Percentiles rank a stretch among this genome's conserved stretches.
Conservation (phyloP, 345 rosid genomes). For the Gossypium anomalum region DNA sequence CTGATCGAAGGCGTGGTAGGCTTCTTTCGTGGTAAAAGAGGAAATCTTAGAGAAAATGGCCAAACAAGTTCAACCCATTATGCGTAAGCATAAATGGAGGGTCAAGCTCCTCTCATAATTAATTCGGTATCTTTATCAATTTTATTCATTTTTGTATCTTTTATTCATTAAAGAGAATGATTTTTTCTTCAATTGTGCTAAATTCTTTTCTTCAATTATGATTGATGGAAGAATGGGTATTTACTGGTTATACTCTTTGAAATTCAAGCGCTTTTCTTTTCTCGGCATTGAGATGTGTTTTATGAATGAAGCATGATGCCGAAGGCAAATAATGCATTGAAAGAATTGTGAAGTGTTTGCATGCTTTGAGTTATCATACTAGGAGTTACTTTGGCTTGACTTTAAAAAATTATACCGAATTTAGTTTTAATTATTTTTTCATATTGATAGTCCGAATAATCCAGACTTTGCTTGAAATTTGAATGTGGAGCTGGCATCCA, state of each 20-base stretch:
- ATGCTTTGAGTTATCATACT: no score
- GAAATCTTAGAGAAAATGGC: slow-evolving; percentile 6
- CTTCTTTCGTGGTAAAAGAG: no score
- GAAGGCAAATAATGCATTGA: no score
- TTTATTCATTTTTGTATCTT: no score
- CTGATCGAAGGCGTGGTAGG: no score
- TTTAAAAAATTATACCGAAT: neutral
- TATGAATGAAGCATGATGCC: no score
- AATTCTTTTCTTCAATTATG: neutral
- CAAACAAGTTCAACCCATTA: slow-evolving; percentile 34
- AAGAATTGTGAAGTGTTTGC: no score
- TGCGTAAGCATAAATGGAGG: slow-evolving; percentile 38
- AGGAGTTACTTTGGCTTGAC: no score
- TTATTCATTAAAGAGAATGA: neutral
- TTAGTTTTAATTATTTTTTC: neutral
- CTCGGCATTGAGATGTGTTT: no score
- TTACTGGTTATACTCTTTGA: no score
- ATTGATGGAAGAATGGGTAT: no score
- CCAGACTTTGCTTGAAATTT: slow-evolving; percentile 64
- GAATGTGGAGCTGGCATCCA: slow-evolving; percentile 67
- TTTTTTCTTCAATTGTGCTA: slow-evolving; percentile 34
- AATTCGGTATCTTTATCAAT: slow-evolving; percentile 15
- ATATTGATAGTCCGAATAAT: slow-evolving; percentile 54
- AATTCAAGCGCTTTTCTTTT: no score
- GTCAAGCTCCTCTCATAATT: slow-evolving; percentile 48